A percentile compares a stretch with the other conserved stretches of the same genome.
These are phyloP conservation scores for Ophioceras dolichostomum DNA, from an alignment of 2,329 filamentous ascomycete genomes.

Conservation along the genomic window DNA sequence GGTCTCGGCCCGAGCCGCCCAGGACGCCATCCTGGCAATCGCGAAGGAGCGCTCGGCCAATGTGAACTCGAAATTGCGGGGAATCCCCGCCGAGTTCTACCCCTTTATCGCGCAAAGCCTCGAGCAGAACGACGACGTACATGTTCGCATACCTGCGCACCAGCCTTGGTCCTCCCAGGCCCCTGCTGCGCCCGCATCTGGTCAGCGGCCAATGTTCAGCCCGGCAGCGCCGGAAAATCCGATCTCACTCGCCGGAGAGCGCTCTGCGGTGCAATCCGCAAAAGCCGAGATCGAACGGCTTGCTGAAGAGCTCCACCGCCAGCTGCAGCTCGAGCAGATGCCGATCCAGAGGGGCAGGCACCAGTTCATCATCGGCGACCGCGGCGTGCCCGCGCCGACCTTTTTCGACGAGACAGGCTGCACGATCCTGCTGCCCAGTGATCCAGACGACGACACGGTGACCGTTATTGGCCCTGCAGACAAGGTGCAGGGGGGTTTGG, in stretches of 20 bases:
- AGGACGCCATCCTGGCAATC: constrained; percentile 74
- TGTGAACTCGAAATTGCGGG: constrained; percentile 68
- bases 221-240: constrained; percentile 61
- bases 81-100: constrained; percentile 84
- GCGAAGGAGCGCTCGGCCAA: constrained; percentile 76
- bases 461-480: constrained; percentile 73
- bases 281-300: constrained; percentile 71
- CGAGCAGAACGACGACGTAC: constrained; percentile 28
- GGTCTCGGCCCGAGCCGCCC: constrained; percentile 72
- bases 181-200: constrained; percentile 49
- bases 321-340: constrained; percentile 66
- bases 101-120: constrained; percentile 76
- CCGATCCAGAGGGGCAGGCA: constrained; percentile 79
- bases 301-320: constrained; percentile 61
- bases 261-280: constrained; percentile 66
- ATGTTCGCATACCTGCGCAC: constrained; percentile 73
- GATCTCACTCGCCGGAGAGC: constrained; percentile 80
- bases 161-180: constrained; percentile 61
- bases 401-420: constrained; percentile 90
- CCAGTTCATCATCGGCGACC: constrained; percentile 86
- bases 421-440: constrained; percentile 66
- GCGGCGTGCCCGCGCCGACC: constrained; percentile 66
- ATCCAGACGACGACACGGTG: constrained; percentile 70
- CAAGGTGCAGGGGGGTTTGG: constrained; percentile 60
- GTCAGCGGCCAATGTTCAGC: constrained; percentile 56